Conservation (phyloP, 1,284 basidiomycete species). For the Hemileccinum hortonii region DNA sequence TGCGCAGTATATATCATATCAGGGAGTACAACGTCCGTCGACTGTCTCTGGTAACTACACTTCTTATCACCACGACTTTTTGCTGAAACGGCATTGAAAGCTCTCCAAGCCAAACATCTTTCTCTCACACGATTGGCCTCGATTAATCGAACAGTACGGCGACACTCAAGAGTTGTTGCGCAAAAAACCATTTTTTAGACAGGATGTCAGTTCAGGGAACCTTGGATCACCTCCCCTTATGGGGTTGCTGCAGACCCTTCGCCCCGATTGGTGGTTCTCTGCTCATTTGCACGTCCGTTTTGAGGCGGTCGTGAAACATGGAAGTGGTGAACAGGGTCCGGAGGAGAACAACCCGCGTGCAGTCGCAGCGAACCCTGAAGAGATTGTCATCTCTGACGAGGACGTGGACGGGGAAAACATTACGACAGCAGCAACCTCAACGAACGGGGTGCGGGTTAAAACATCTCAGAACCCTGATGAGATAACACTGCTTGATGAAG, state of each 20-base stretch:
- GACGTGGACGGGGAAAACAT: constrained; percentile 30
- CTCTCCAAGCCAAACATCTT: constrained; percentile 71
- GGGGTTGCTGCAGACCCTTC: constrained; percentile 70
- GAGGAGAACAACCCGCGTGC: neutral
- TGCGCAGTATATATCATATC: constrained; percentile 90
- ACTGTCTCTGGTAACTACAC: constrained; percentile 68
- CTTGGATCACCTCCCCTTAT: constrained; percentile 91
- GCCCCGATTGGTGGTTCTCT: constrained; percentile 92
- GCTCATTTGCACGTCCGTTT: constrained; percentile 92
- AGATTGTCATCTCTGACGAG: constrained; percentile 64
- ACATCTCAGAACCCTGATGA: constrained; percentile 64
- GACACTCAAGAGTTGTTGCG: constrained; percentile 66
- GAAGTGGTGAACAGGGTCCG: constrained; percentile 5
- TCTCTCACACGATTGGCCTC: constrained; percentile 97
- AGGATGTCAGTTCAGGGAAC: constrained; percentile 69
- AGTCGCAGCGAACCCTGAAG: constrained; percentile 53
- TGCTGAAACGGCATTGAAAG: constrained; percentile 36
- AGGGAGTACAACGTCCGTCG: constrained; percentile 83
- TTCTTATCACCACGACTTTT: neutral
- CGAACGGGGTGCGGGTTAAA: neutral
- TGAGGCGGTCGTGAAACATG: constrained; percentile 57
- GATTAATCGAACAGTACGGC: constrained; percentile 81
- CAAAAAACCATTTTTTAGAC: constrained; percentile 80
- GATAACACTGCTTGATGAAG: constrained; percentile 65
- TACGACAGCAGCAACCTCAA: neutral